Conservation (phyloP, 176 grass and related monocot species). For the Carex cristatella region DNA sequence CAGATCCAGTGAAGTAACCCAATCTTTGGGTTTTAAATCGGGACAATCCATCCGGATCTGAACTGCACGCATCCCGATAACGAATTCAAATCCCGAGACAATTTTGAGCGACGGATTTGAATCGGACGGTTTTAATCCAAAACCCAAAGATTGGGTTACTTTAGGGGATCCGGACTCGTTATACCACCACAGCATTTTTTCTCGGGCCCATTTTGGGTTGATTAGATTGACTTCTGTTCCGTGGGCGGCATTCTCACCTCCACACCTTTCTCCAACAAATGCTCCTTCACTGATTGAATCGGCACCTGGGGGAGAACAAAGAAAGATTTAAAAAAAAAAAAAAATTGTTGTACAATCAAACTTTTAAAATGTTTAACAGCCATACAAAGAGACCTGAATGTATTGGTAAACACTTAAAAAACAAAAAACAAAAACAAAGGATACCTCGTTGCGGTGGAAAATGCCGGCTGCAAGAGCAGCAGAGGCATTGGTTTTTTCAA, state of each 20-base stretch:
- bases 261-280: constrained; percentile 62
- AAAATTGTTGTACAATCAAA: neutral
- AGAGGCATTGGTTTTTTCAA: constrained; percentile 85
- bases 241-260: constrained; percentile 53
- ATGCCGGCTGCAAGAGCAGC: constrained; percentile 93
- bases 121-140: too few species aligned
- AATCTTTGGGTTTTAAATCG: too few species aligned
- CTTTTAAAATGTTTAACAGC: neutral
- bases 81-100: too few species aligned
- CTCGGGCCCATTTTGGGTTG: neutral
- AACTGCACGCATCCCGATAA: too few species aligned
- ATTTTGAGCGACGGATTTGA: too few species aligned
- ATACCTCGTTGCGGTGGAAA: constrained; percentile 95
- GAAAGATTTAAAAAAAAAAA: neutral
- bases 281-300: constrained; percentile 72
- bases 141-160: too few species aligned
- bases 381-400: neutral
- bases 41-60: too few species aligned
- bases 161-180: neutral
- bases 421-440: neutral
- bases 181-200: neutral
- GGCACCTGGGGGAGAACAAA: constrained; percentile 48
- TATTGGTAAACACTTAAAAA: neutral
- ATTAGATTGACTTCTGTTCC: neutral
- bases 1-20: too few species aligned